Base-by-base conservation (phyloP, 257 asterid genomes). In the Nicotiana knightiana region DNA sequence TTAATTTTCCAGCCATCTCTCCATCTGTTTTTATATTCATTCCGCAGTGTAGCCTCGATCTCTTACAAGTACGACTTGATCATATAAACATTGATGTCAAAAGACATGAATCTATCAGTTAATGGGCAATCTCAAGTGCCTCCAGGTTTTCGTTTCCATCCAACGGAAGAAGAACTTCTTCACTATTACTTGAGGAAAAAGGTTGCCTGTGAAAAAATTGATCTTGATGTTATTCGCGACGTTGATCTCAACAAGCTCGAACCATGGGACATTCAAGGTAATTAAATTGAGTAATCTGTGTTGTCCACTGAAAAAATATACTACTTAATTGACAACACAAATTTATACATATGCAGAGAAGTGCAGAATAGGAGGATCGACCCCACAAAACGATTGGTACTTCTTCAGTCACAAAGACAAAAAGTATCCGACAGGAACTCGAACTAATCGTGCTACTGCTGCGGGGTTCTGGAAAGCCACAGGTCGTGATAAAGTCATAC, bases 391-490 rank as follows among this genome's bases (percentile, higher is more conserved):
- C 33, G 98, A 94, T 66, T 94, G 98, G 98, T 94, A 94, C 85
- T 94, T 94, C 82, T 94, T 94, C 86, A 94, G 98, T 83, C 98
- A 94, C 93, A 94, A 94, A 39, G 97, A 94, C 87, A 94, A 94
- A 86, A 94, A 94, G 73, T 94, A 94, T 30, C 98, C 97, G 3
- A 91, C 97, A 0, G 98, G 98, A 61, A 94, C 96, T 1, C 88
- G 98, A 21, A 94, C 98, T 1, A 94, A 94, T 66, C 93, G 98
- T 28, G 98, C 98, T 0, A 94, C 98, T 0, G 93, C 96, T 0
- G 98, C 97, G 24, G 98, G 98, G 13, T 94, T 94, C 67, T 94
- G 98, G 98, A 94, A 94, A 90, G 98, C 98, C 0, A 94, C 98
- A 0, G 97, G 98, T 10, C 90, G 98, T 4, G 98, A 94, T 71